Percentiles rank a stretch among this genome's conserved stretches.
Conservation (phyloP, 345 rosid genomes). For the Populus pruinosa region DNA sequence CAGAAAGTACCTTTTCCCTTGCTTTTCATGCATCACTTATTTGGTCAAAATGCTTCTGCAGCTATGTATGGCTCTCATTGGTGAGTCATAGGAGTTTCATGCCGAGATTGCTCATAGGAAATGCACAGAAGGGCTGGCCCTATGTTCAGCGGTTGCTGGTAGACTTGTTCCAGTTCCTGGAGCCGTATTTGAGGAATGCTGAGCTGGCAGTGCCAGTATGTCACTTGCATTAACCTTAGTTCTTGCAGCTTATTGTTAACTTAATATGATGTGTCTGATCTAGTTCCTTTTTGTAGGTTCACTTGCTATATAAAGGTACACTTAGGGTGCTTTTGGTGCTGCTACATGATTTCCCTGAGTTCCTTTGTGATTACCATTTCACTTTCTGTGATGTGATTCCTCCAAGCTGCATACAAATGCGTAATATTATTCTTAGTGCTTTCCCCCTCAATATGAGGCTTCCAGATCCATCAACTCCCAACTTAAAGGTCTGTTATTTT, state of each 20-base stretch:
- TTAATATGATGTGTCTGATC: not conserved
- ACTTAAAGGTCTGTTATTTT: constrained; percentile 47
- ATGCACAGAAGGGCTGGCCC: constrained; percentile 95
- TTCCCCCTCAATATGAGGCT: constrained; percentile 97
- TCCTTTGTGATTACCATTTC: constrained; percentile 95
- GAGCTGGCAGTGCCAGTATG: constrained; percentile 80
- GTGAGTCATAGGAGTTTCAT: constrained; percentile 95
- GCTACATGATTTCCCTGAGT: constrained; percentile 97
- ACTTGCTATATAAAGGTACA: constrained; percentile 82
- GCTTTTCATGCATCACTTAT: not conserved
- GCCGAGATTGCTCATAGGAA: constrained; percentile 87
- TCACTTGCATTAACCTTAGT: constrained; percentile 11
- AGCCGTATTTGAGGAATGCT: constrained; percentile 91
- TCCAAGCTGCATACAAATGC: constrained; percentile 98
- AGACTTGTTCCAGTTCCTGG: constrained; percentile 89
- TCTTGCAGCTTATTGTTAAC: not conserved
- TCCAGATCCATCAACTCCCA: constrained; percentile 97
- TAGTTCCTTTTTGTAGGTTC: constrained; percentile 45
- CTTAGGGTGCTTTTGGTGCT: constrained; percentile 90
- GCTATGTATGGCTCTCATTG: constrained; percentile 98
- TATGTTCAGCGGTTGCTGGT: constrained; percentile 82
- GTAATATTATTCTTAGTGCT: constrained; percentile 90
- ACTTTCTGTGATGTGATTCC: constrained; percentile 98
- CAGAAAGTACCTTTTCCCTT: not conserved
- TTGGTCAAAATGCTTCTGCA: constrained; percentile 31